These are phyloP conservation scores for Fusarium fujikuroi DNA, from an alignment of 2,329 filamentous ascomycete genomes.

Conservation along the genomic window DNA sequence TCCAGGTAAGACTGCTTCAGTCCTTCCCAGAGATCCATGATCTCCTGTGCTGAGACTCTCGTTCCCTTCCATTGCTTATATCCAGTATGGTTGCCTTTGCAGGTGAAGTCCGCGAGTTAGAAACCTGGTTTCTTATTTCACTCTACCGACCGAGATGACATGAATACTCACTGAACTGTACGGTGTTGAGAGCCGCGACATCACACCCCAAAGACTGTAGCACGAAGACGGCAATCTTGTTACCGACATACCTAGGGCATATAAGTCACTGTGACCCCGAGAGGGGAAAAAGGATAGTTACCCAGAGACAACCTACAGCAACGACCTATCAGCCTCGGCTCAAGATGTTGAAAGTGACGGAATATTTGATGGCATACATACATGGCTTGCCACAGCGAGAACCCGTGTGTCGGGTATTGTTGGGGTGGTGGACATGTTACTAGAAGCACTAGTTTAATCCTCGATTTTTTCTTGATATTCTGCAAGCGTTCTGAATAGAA, in stretches of 20 bases:
- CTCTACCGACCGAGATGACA: background rate
- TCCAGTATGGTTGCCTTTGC: conserved; percentile 91
- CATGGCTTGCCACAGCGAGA: conserved; percentile 93
- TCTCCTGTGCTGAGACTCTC: conserved; percentile 82
- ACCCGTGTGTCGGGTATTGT: conserved; percentile 71
- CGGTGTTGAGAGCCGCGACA: conserved; percentile 92
- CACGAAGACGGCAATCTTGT: conserved; percentile 95
- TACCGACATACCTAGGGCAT: conserved; percentile 86
- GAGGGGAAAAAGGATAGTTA: conserved; percentile 10
- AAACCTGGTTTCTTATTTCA: background rate
- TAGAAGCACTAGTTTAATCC: background rate
- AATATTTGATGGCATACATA: conserved; percentile 70
- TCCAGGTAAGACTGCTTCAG: conserved; percentile 85
- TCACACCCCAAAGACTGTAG: conserved; percentile 95
- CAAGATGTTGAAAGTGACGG: background rate
- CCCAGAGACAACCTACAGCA: conserved; percentile 45
- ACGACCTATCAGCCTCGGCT: conserved; percentile 19
- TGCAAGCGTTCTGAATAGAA: background rate
- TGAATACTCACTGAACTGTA: conserved; percentile 85
- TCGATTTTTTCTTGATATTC: background rate
- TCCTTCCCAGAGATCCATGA: conserved; percentile 84
- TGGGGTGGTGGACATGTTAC: conserved; percentile 39
- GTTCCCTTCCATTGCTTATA: conserved; percentile 91
- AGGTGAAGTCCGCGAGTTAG: conserved; percentile 6
- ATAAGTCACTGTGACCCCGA: conserved; percentile 4